Conservation (phyloP, 176 grass and related monocot species). For the Alopecurus myosuroides region DNA sequence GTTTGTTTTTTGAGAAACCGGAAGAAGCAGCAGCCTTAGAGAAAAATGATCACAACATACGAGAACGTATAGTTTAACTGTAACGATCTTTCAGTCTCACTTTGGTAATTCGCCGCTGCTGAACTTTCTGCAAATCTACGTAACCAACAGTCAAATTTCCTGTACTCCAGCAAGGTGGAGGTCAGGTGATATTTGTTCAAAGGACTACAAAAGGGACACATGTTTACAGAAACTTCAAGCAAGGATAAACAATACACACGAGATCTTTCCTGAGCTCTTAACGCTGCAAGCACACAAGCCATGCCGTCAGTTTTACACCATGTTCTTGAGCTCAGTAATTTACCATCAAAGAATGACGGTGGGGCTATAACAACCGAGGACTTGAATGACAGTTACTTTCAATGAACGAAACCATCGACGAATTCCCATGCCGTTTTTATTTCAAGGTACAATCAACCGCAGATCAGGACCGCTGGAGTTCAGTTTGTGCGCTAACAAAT, state of each 20-base stretch:
- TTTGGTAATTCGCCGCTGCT: no score
- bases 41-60: no score
- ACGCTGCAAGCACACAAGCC: neutral
- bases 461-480: slow-evolving; percentile 12
- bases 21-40: no score
- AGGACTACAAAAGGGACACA: neutral
- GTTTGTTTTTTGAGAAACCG: no score
- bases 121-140: no score
- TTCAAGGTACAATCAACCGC: slow-evolving; percentile 34
- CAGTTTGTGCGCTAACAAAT: slow-evolving; percentile 14
- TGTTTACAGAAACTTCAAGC: neutral
- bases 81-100: no score
- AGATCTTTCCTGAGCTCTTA: neutral
- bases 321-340: neutral
- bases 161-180: neutral
- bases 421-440: slow-evolving; percentile 35
- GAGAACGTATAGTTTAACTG: no score
- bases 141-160: no score
- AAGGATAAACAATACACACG: neutral
- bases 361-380: neutral
- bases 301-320: neutral
- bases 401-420: neutral
- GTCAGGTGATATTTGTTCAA: neutral
- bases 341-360: neutral
- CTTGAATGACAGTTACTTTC: slow-evolving; percentile 2